Conservation (phyloP, 1,284 basidiomycete genomes). For the Cutaneotrichosporon sp. region DNA sequence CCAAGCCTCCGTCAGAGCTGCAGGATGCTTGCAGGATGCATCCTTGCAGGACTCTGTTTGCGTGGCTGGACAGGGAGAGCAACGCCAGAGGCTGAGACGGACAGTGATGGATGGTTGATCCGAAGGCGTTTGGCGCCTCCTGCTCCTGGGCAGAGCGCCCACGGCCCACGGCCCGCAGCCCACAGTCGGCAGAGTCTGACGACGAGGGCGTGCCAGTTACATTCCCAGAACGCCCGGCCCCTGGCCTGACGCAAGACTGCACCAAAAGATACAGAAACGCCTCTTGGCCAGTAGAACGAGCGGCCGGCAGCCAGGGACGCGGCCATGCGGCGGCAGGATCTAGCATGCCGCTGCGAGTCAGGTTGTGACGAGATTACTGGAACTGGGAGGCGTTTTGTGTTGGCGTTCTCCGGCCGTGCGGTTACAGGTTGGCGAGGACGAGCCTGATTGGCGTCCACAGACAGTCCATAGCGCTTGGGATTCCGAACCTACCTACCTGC, state of each 20-base stretch:
- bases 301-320: neutral
- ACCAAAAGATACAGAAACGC: neutral
- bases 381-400: conserved; percentile 6
- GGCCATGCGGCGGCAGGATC: conserved; percentile 1
- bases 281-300: neutral
- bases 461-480: conserved; percentile 1
- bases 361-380: neutral
- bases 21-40: neutral
- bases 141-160: too few relatives aligned
- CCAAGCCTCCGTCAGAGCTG: neutral
- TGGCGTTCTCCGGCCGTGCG: neutral
- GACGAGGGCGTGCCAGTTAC: neutral
- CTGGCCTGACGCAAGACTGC: neutral
- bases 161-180: too few relatives aligned
- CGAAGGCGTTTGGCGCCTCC: too few relatives aligned
- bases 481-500: neutral
- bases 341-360: neutral
- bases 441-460: conserved; percentile 6
- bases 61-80: neutral
- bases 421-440: neutral
- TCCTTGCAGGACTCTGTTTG: neutral
- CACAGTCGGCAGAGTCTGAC: too few relatives aligned
- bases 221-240: neutral
- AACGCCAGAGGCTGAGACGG: too few relatives aligned
- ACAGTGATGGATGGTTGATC: too few relatives aligned